These are phyloP conservation scores for Alternaria hordeiaustralica DNA, from an alignment of 2,329 filamentous ascomycete genomes.

Conservation along the genomic window DNA sequence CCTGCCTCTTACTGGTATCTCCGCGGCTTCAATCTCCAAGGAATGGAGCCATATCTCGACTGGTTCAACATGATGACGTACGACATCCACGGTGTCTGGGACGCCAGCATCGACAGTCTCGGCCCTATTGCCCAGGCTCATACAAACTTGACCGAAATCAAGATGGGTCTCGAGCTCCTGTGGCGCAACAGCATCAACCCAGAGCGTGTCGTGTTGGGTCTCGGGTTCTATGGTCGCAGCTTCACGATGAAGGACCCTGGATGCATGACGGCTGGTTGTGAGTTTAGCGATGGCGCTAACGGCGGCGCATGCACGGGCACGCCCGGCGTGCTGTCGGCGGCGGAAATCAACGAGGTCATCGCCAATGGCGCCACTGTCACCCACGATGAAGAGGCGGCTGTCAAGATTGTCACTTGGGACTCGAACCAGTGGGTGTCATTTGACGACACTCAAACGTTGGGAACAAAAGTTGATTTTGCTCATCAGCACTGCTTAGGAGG, in stretches of 20 bases:
- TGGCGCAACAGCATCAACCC: conserved; percentile 55
- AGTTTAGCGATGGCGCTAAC: conserved; percentile 7
- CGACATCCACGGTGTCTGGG: conserved; percentile 55
- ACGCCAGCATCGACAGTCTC: conserved; percentile 25
- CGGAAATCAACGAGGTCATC: conserved; percentile 9
- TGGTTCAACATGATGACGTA: conserved; percentile 57
- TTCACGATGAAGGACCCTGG: conserved; percentile 30
- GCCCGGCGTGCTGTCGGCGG: conserved; percentile 2
- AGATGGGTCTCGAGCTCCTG: conserved; percentile 50
- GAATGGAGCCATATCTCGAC: conserved; percentile 33
- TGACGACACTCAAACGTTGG: neutral
- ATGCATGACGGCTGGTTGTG: conserved; percentile 12
- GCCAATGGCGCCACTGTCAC: neutral
- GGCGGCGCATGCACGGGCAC: conserved; percentile 1
- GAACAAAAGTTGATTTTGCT: neutral
- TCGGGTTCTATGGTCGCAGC: conserved; percentile 53
- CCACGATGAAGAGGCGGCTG: neutral
- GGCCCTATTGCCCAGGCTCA: conserved; percentile 44
- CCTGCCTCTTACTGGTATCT: conserved; percentile 34
- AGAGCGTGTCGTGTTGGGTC: conserved; percentile 50
- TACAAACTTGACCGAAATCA: conserved; percentile 57
- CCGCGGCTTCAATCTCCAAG: conserved; percentile 28
- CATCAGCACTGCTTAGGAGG: neutral
- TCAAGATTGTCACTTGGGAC: neutral
- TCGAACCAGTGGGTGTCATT: neutral